Base-by-base conservation (phyloP, 2,329 filamentous ascomycete genomes). In the Pseudonectria foliicola region DNA sequence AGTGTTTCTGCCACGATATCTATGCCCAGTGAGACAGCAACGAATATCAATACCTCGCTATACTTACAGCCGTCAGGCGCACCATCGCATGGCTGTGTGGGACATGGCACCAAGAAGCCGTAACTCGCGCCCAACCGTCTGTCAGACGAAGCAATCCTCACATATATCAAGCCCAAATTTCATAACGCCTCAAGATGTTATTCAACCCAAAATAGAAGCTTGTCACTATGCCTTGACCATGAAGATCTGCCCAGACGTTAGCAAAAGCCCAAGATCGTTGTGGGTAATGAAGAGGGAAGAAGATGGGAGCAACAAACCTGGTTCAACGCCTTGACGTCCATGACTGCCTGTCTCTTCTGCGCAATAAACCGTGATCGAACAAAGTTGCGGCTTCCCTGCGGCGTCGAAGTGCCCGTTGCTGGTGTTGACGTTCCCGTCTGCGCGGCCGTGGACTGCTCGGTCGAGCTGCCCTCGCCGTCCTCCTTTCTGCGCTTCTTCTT, bases 331-430 rank as follows among this genome's bases (percentile, higher is more conserved):
- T 82, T 79, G 31, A 80, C 73, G 59, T 95, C 85, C 66, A 87
- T 74, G 39, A 88, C 75, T 3, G 89, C 88, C 66, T 82, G 77
- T 51, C 79, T 80, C 68, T 96, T 96, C 50, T 92, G 85, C 37
- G 82, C 82, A 52, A 96, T 95, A 60, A 89, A 86, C 40, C 86
- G 74, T 47, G 85, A 79, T 44, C 90, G 71, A 30, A 89, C 77
- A 35, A 83, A 75, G 56, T 89, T 85, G 44, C 87, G 75, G 31
- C 73, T 77, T 7, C 61, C 62, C 40, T 57, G 64, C 38, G 69
- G 68, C 21, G 64, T 71, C 18, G 67, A 67, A 29, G 61, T 66
- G 34, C 62, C 64, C 31, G 66, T 64, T 15, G 60, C 64, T 3
- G 62, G 60, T 1, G 55, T 56, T 6, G 63, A 61, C 13, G 57